Evolutionary conservation across 2,329 filamentous ascomycete species (phyloP).

Genomic region (Epichloe uncinata): DNA sequence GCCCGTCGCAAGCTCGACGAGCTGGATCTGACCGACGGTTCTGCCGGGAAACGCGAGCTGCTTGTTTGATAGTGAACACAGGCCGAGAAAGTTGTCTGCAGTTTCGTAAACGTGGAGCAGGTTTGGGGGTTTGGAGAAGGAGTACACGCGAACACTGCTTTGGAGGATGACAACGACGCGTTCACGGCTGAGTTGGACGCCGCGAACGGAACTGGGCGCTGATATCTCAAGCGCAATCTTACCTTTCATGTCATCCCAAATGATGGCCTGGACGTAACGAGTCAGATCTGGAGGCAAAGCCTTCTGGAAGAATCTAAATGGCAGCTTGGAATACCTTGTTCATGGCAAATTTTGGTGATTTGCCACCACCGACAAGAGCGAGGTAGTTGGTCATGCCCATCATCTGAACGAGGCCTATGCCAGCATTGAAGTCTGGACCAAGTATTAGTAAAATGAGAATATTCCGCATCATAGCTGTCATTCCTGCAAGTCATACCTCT

Average conservation of each 20-base stretch:
- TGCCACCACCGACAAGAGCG: conserved; percentile 79
- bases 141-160: conserved; percentile 71
- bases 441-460: background rate
- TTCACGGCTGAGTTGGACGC: conserved; percentile 62
- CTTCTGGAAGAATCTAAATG: background rate
- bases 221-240: conserved; percentile 64
- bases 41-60: conserved; percentile 77
- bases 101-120: conserved; percentile 72
- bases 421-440: conserved; percentile 58
- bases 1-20: conserved; percentile 63
- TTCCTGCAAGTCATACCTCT: conserved; percentile 22
- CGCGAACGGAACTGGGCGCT: conserved; percentile 66
- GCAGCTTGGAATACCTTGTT: conserved; percentile 50
- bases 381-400: conserved; percentile 77
- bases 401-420: conserved; percentile 75
- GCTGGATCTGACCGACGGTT: conserved; percentile 74
- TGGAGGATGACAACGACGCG: conserved; percentile 71
- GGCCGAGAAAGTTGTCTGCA: conserved; percentile 65
- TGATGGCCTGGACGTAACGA: conserved; percentile 44
- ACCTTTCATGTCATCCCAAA: conserved; percentile 81
- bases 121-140: conserved; percentile 58
- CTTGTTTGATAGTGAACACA: conserved; percentile 64
- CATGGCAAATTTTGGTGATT: conserved; percentile 69
- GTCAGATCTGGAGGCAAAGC: background rate
- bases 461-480: background rate